A percentile compares a stretch with the other conserved stretches of the same genome.
Conservation (phyloP, 768 basidiomycete genomes). For the Suillus alpinus region DNA sequence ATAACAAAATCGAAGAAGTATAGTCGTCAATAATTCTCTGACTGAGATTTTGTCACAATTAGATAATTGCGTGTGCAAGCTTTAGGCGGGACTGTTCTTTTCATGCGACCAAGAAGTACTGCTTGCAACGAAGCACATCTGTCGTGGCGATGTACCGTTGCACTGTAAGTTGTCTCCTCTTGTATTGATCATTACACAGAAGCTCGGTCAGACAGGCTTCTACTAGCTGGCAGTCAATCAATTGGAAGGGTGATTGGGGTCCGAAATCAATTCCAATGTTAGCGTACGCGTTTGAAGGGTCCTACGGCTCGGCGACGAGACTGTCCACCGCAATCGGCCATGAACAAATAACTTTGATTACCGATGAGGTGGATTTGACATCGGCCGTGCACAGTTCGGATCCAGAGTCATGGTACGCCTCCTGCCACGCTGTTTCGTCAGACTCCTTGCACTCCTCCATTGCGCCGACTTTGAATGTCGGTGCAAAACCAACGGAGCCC, state of each 20-base stretch:
- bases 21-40: constrained; percentile 28
- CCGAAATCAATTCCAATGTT: not conserved
- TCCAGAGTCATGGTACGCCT: not conserved
- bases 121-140: too few relatives aligned
- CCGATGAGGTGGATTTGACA: not conserved
- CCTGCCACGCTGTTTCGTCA: not conserved
- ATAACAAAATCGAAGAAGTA: constrained; percentile 74
- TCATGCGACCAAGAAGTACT: not conserved
- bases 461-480: not conserved
- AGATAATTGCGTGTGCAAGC: not conserved
- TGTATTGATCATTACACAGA: not conserved
- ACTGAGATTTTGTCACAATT: not conserved
- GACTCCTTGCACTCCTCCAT: not conserved
- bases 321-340: not conserved
- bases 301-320: not conserved
- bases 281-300: not conserved
- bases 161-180: not conserved
- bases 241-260: not conserved
- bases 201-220: not conserved
- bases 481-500: not conserved
- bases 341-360: not conserved
- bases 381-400: not conserved
- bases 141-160: too few relatives aligned
- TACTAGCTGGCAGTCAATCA: not conserved
- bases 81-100: not conserved